Conservation (phyloP, 371 early-diverging fungal species). For the Mucor racemosus region DNA sequence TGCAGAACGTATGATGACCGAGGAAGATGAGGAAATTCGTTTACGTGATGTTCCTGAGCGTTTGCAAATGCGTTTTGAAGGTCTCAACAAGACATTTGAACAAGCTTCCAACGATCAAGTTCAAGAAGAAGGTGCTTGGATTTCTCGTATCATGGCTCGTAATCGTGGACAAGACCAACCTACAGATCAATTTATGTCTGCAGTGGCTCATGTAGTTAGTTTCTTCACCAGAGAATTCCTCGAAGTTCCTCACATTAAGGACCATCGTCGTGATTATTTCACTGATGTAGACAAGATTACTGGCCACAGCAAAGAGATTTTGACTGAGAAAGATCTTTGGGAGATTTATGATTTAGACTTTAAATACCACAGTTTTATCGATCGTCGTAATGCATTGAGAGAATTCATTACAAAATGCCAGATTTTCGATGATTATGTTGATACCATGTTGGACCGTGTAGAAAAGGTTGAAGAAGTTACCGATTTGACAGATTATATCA, state of each 20-base stretch:
- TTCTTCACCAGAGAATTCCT: constrained; percentile 77
- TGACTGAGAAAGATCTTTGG: constrained; percentile 83
- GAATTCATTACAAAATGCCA: constrained; percentile 50
- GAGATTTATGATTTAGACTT: constrained; percentile 84
- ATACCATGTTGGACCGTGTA: constrained; percentile 51
- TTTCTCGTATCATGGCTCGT: constrained; percentile 50
- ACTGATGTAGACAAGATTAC: constrained; percentile 51
- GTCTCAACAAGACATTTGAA: constrained; percentile 44
- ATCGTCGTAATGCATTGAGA: constrained; percentile 55
- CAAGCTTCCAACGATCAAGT: constrained; percentile 54
- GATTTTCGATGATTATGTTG: constrained; percentile 57
- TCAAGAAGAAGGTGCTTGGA: constrained; percentile 66
- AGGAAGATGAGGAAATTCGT: constrained; percentile 89
- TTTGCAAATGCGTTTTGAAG: constrained; percentile 75
- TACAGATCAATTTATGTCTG: constrained; percentile 34
- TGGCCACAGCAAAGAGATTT: constrained; percentile 54
- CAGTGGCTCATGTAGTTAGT: constrained; percentile 61
- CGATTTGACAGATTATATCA: constrained; percentile 80
- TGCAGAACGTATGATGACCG: constrained; percentile 89
- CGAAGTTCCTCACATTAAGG: constrained; percentile 92
- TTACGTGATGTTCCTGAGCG: constrained; percentile 92
- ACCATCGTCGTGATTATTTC: constrained; percentile 87
- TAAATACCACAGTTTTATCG: constrained; percentile 75
- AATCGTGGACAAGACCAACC: constrained; percentile 30
- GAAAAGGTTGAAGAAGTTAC: constrained; percentile 72